A percentile compares a stretch with the other conserved stretches of the same genome.
Evolutionary conservation across 805 yeast species (phyloP).

Genomic region (Lipomyces japonicus): DNA sequence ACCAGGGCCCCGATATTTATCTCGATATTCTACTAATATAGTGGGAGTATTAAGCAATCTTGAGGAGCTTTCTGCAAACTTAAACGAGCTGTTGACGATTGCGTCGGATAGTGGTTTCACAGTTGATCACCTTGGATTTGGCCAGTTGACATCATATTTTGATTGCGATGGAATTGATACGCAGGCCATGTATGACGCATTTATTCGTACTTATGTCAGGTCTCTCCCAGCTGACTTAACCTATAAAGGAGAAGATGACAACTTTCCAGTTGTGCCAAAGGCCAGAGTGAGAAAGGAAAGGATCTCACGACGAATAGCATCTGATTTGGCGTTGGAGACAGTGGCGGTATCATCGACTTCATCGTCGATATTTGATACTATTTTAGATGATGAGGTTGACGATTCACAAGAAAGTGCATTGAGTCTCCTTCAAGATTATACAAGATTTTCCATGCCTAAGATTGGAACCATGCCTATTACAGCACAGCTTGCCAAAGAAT

Average conservation of each 20-base stretch:
- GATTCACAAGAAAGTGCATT: neutral
- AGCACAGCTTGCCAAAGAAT: neutral
- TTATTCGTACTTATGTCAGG: constrained; percentile 30
- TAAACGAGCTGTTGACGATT: neutral
- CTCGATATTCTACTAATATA: neutral
- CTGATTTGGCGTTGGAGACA: constrained; percentile 16
- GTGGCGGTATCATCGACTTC: neutral
- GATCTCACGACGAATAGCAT: constrained; percentile 23
- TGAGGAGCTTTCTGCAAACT: neutral
- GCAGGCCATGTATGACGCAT: constrained; percentile 18
- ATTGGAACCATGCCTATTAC: neutral
- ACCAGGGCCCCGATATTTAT: neutral
- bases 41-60: constrained; percentile 9
- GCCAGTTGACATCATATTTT: neutral
- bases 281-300: constrained; percentile 26
- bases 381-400: constrained; percentile 1
- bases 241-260: constrained; percentile 19
- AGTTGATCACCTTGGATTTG: constrained; percentile 6
- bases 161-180: constrained; percentile 5
- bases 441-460: constrained; percentile 4
- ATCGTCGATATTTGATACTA: neutral
- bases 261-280: constrained; percentile 22
- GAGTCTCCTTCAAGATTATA: neutral
- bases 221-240: constrained; percentile 20
- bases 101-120: constrained; percentile 10